Evolutionary conservation across 306 rosid genomes (phyloP).

Genomic region (Luffa aegyptiaca): DNA sequence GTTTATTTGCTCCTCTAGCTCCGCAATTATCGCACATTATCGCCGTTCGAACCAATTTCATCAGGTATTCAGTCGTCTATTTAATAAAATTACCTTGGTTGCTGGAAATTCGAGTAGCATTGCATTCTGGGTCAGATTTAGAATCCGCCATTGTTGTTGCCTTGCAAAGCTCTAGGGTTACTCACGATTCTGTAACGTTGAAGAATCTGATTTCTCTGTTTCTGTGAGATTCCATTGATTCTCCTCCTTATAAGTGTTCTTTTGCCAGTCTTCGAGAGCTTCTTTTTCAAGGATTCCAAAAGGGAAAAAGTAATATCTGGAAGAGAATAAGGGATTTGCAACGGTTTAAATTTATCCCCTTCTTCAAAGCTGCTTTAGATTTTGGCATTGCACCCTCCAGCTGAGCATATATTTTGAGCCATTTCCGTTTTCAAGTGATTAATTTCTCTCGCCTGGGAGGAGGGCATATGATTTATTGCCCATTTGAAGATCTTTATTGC

Average conservation of each 20-base stretch:
- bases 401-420: background rate
- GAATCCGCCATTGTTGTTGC: slow-evolving; percentile 11
- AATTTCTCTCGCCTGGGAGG: background rate
- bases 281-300: slow-evolving; percentile 13
- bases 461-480: slow-evolving; percentile 5
- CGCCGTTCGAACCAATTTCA: slow-evolving; percentile 6
- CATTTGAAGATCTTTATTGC: background rate
- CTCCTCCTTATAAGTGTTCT: background rate
- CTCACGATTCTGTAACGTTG: background rate
- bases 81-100: slow-evolving; percentile 15
- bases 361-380: slow-evolving; percentile 8
- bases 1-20: background rate
- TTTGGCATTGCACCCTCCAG: background rate
- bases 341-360: slow-evolving; percentile 9
- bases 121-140: slow-evolving; percentile 29
- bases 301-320: slow-evolving; percentile 10
- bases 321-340: slow-evolving; percentile 1
- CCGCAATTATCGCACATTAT: background rate
- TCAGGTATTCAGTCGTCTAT: slow-evolving; percentile 45
- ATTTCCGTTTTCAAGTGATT: background rate
- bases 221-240: slow-evolving; percentile 3
- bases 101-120: background rate
- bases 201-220: slow-evolving; percentile 1
- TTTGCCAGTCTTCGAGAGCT: background rate
- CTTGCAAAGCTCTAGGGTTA: background rate